A percentile compares a stretch with the other conserved stretches of the same genome.
Evolutionary conservation across 768 basidiomycete genomes (phyloP).

Genomic region (Pulveroboletus sp.): DNA sequence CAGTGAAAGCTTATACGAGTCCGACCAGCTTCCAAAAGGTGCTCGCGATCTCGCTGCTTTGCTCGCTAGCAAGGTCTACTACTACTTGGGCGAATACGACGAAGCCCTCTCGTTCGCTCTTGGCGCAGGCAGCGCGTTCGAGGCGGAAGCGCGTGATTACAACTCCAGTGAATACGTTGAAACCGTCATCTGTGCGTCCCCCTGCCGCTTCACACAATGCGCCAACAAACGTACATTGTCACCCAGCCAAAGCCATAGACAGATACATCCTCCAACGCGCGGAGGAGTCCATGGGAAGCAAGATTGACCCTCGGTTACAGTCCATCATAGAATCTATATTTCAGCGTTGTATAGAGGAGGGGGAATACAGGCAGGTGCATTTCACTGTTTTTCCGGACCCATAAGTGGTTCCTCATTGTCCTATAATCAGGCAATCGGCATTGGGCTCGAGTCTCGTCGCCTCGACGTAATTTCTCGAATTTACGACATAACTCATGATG

Average conservation of each 20-base stretch:
- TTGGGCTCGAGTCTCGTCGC: constrained; percentile 88
- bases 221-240: background rate
- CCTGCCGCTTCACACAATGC: background rate
- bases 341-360: constrained; percentile 75
- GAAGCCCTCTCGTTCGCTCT: constrained; percentile 95
- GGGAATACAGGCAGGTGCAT: constrained; percentile 84
- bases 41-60: constrained; percentile 83
- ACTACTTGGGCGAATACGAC: constrained; percentile 91
- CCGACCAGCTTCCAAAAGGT: constrained; percentile 63
- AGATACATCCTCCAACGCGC: constrained; percentile 73
- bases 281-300: constrained; percentile 48
- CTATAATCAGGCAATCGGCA: constrained; percentile 73
- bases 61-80: constrained; percentile 97
- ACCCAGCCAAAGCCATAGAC: constrained; percentile 90
- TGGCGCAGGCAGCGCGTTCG: constrained; percentile 83
- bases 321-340: constrained; percentile 89
- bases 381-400: background rate
- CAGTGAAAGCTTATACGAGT: constrained; percentile 91
- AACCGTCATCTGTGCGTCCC: constrained; percentile 85
- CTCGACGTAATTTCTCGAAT: constrained; percentile 81
- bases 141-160: constrained; percentile 56
- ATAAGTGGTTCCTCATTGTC: constrained; percentile 7
- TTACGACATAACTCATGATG: constrained; percentile 69
- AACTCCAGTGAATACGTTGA: constrained; percentile 87
- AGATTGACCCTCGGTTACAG: constrained; percentile 77